phyloP scores from a whole-genome alignment of 148 eudicot genomes.

The Linanthus parryae region DNA sequence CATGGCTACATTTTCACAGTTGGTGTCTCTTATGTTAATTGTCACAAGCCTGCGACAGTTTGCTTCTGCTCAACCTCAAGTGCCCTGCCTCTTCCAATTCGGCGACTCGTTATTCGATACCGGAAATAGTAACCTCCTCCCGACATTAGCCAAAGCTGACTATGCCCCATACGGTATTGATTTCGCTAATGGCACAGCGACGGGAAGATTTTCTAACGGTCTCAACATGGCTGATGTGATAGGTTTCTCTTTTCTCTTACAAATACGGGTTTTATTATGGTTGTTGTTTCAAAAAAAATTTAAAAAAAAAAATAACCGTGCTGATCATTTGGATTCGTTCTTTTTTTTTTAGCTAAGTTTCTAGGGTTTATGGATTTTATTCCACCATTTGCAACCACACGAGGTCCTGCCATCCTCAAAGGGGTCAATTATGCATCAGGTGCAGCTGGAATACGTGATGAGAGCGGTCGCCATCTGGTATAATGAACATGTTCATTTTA shows the following conservation, averaged over 20 bases:
- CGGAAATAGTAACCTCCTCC: constrained; percentile 48
- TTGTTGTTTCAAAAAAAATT: no score
- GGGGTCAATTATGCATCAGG: constrained; percentile 36
- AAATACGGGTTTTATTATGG: no score
- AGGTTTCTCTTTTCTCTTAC: constrained; percentile 15
- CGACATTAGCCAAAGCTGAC: constrained; percentile 40
- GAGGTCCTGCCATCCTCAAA: neutral
- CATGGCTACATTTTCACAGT: no score
- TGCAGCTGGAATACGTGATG: constrained; percentile 26
- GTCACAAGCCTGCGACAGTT: neutral
- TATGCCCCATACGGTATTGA: constrained; percentile 59
- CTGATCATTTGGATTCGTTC: no score
- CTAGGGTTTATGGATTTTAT: constrained; percentile 4
- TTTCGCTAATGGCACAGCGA: constrained; percentile 38
- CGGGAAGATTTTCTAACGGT: constrained; percentile 54
- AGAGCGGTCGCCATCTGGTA: constrained; percentile 16
- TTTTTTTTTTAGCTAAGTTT: constrained; percentile 9
- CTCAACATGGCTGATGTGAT: constrained; percentile 41
- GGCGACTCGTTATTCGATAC: constrained; percentile 62
- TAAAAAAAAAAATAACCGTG: neutral
- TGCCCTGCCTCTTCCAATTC: constrained; percentile 50
- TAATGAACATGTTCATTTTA: no score
- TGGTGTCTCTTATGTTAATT: no score
- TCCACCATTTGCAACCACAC: constrained; percentile 2
- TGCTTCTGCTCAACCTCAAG: constrained; percentile 20